Percentiles rank a stretch among this genome's conserved stretches.
These are phyloP conservation scores for Aspergillus neoniger DNA, from an alignment of 2,329 filamentous ascomycete species.

Conservation along the genomic window DNA sequence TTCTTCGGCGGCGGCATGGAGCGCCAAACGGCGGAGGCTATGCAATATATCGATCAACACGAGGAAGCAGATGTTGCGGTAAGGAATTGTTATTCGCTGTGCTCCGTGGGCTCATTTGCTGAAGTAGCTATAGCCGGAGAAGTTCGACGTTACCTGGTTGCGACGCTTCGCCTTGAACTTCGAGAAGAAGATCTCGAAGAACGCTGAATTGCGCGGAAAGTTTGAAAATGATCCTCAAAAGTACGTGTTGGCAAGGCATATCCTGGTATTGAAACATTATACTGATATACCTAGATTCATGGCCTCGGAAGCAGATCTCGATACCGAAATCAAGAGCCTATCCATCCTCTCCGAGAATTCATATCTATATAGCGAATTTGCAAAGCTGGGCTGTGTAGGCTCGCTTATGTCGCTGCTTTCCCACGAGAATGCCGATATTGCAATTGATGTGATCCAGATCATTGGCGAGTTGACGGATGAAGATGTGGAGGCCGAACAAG, in stretches of 20 bases:
- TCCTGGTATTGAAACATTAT: neutral
- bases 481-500: conserved; percentile 77
- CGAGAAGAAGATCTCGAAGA: conserved; percentile 87
- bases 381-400: conserved; percentile 68
- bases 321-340: conserved; percentile 81
- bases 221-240: conserved; percentile 78
- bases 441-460: conserved; percentile 86
- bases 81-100: conserved; percentile 16
- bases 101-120: conserved; percentile 18
- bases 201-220: conserved; percentile 83
- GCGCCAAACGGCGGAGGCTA: conserved; percentile 73
- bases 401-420: conserved; percentile 80
- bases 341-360: conserved; percentile 86
- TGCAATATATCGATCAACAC: conserved; percentile 81
- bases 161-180: conserved; percentile 78
- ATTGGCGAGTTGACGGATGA: conserved; percentile 91
- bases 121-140: conserved; percentile 58
- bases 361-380: conserved; percentile 78
- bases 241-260: conserved; percentile 41
- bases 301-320: conserved; percentile 82
- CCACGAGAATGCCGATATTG: conserved; percentile 96
- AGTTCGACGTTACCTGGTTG: conserved; percentile 81
- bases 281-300: conserved; percentile 59
- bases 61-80: conserved; percentile 56
- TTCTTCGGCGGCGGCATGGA: conserved; percentile 95